Conservation (phyloP, 495 filamentous ascomycete genomes). For the Penicillium argentinense region DNA sequence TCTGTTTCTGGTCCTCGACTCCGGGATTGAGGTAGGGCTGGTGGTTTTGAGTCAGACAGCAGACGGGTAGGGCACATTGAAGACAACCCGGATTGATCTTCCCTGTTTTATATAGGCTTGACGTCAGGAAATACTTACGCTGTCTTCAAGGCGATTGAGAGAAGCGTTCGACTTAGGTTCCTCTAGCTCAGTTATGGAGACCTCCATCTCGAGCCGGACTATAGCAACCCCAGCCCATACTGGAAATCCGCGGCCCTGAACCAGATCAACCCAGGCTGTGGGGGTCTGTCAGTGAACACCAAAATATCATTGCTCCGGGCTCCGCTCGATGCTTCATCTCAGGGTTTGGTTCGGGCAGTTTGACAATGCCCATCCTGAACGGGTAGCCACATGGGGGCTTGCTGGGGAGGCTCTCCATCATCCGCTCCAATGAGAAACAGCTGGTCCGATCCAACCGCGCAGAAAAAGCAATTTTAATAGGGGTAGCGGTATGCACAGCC, state of each 20-base stretch:
- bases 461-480: constrained; percentile 10
- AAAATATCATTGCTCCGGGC: background rate
- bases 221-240: constrained; percentile 11
- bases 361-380: constrained; percentile 28
- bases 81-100: background rate
- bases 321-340: constrained; percentile 2
- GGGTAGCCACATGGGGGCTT: constrained; percentile 26
- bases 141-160: background rate
- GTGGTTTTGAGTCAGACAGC: constrained; percentile 7
- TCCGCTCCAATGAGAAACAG: constrained; percentile 17
- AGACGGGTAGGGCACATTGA: background rate
- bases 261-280: constrained; percentile 18
- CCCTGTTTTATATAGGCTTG: background rate
- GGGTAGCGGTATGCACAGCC: background rate
- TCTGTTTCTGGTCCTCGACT: constrained; percentile 17
- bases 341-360: constrained; percentile 14
- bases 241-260: constrained; percentile 5
- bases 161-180: background rate
- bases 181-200: background rate
- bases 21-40: constrained; percentile 1
- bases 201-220: constrained; percentile 7
- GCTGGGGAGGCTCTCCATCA: constrained; percentile 10
- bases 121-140: background rate
- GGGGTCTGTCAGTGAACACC: background rate
- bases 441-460: constrained; percentile 8